phyloP scores from a whole-genome alignment of 495 filamentous ascomycete species.

The Astrocystis sublimbata region DNA sequence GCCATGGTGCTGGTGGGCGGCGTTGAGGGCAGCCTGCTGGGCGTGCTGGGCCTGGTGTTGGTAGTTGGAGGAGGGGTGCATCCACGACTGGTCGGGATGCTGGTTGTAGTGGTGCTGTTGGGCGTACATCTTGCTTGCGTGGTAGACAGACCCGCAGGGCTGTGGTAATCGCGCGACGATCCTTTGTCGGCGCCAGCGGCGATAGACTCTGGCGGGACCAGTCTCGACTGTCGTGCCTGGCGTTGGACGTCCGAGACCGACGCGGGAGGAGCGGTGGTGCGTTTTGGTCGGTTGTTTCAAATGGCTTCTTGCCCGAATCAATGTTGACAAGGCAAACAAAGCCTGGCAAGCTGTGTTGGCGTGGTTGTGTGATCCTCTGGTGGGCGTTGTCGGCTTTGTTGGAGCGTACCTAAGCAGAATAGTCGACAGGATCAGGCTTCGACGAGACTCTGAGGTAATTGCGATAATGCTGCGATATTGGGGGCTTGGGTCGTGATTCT shows the following conservation, averaged over 20 bases:
- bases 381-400: not conserved
- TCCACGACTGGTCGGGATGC: slow-evolving; percentile 75
- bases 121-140: slow-evolving; percentile 40
- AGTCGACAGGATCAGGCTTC: not conserved
- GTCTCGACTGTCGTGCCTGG: not conserved
- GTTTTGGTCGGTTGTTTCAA: no score
- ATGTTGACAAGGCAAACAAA: not conserved
- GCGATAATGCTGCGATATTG: no score
- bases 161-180: not conserved
- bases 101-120: slow-evolving; percentile 78
- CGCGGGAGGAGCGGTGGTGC: not conserved
- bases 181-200: not conserved
- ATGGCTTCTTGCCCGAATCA: no score
- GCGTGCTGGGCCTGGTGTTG: slow-evolving; percentile 65
- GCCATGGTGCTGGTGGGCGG: slow-evolving; percentile 61
- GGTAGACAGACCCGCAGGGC: not conserved
- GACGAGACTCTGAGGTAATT: not conserved
- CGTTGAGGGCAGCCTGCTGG: slow-evolving; percentile 64
- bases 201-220: not conserved
- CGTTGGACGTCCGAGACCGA: not conserved
- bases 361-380: no score
- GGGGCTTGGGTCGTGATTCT: no score
- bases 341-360: not conserved
- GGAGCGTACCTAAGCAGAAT: no score
- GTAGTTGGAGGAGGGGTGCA: slow-evolving; percentile 54